Evolutionary conservation across 2,329 filamentous ascomycete genomes (phyloP).

Genomic region (Alternaria sp.): DNA sequence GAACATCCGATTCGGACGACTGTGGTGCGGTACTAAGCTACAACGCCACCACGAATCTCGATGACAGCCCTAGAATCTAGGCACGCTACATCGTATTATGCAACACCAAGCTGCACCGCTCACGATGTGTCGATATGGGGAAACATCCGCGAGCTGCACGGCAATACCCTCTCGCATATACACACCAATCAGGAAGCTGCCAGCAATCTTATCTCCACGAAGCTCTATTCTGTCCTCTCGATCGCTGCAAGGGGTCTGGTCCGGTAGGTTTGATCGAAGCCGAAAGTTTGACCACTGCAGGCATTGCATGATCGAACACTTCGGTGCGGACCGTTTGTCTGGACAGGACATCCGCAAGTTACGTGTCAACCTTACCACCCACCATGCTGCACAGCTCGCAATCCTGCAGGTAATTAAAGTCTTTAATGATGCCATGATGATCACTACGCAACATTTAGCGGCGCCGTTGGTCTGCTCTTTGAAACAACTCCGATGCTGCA

Average conservation of each 20-base stretch:
- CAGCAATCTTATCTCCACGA: background rate
- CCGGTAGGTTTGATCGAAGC: background rate
- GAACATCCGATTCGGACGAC: background rate
- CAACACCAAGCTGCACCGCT: background rate
- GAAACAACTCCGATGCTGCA: background rate
- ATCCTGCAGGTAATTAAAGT: background rate
- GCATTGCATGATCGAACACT: slow-evolving; percentile 1
- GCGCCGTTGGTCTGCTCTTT: background rate
- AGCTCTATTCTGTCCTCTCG: background rate
- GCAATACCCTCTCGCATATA: background rate
- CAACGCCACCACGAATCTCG: background rate
- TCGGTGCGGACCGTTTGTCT: slow-evolving; percentile 3
- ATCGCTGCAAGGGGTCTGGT: background rate
- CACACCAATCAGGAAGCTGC: background rate
- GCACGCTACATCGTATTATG: background rate
- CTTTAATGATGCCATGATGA: slow-evolving; percentile 2
- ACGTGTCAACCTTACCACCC: background rate
- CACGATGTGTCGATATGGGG: background rate
- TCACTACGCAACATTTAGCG: background rate
- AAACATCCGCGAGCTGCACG: background rate
- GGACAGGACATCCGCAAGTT: background rate
- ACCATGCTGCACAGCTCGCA: background rate
- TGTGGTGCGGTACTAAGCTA: background rate
- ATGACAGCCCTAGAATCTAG: background rate
- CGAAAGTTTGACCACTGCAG: background rate